Evolutionary conservation across 306 rosid species (phyloP), one percentile per base, ranked within the genome.

Genomic region (Medicago arabica): DNA sequence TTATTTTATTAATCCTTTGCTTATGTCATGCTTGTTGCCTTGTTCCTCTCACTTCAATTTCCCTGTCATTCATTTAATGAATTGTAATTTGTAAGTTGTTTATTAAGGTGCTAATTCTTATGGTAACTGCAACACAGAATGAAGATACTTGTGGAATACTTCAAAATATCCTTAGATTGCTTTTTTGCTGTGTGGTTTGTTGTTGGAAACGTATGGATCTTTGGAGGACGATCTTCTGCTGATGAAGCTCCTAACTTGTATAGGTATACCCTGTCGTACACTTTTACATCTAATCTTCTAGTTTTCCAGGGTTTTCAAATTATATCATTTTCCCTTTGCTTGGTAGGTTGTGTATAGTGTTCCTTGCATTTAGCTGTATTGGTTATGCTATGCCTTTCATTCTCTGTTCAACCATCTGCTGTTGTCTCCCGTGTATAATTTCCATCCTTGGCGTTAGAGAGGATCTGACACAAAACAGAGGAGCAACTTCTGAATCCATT

Each of bases 371-470:
- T 79, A 88, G 98, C 86, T 95, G 96, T 79, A 90, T 95, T 60
- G 96, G 98, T 67, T 95, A 95, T 82, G 98, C 98, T 9, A 95
- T 95, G 98, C 97, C 98, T 77, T 95, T 92, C 88, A 92, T 95
- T 87, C 88, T 95, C 75, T 95, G 98, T 77, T 95, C 95, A 79
- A 92, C 98, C 55, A 95, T 95, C 79, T 95, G 98, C 87, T 95
- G 98, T 75, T 95, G 98, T 81, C 95, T 95, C 69, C 97, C 98
- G 25, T 95, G 98, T 80, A 86, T 95, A 82, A 95, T 95, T 76
- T 92, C 97, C 65, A 89, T 93, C 83, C 97, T 95, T 71, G 96
- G 98, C 63, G 91, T 89, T 83, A 84, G 93, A 88, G 97, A 92
- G 83, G 98, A 95, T 77, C 73, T 86, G 87, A 14, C 92, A 19